phyloP scores from a whole-genome alignment of 768 basidiomycete species.

The Mycena metata region DNA sequence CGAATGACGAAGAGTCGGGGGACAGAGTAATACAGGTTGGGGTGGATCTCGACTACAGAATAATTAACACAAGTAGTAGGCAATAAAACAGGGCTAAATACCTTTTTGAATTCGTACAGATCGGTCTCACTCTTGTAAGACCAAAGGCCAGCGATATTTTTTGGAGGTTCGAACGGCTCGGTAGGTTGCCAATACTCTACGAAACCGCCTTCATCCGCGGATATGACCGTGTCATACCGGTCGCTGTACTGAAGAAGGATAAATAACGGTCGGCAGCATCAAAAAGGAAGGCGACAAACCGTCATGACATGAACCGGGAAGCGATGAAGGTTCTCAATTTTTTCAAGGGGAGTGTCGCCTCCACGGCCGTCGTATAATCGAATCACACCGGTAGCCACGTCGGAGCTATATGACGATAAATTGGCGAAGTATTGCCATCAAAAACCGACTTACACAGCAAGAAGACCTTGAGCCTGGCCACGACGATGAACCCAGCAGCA shows the following conservation, averaged over 20 bases:
- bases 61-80: constrained; percentile 13
- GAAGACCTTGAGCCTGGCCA: constrained; percentile 87
- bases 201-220: constrained; percentile 95
- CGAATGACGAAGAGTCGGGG: constrained; percentile 90
- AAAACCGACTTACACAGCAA: constrained; percentile 81
- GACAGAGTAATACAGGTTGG: constrained; percentile 95
- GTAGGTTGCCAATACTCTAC: constrained; percentile 95
- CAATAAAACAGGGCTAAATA: constrained; percentile 44
- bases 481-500: constrained; percentile 96
- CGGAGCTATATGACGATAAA: constrained; percentile 70
- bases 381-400: constrained; percentile 79
- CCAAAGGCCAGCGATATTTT: constrained; percentile 86
- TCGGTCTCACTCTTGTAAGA: constrained; percentile 92
- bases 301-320: constrained; percentile 93
- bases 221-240: constrained; percentile 90
- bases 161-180: constrained; percentile 90
- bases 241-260: constrained; percentile 81
- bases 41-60: constrained; percentile 83
- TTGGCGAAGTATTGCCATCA: constrained; percentile 9
- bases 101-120: constrained; percentile 99
- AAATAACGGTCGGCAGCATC: background rate
- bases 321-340: constrained; percentile 83
- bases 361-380: constrained; percentile 95
- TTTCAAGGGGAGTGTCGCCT: constrained; percentile 80
- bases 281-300: constrained; percentile 60